phyloP scores from a whole-genome alignment of 345 rosid species.

The Eucalyptus marginata region DNA sequence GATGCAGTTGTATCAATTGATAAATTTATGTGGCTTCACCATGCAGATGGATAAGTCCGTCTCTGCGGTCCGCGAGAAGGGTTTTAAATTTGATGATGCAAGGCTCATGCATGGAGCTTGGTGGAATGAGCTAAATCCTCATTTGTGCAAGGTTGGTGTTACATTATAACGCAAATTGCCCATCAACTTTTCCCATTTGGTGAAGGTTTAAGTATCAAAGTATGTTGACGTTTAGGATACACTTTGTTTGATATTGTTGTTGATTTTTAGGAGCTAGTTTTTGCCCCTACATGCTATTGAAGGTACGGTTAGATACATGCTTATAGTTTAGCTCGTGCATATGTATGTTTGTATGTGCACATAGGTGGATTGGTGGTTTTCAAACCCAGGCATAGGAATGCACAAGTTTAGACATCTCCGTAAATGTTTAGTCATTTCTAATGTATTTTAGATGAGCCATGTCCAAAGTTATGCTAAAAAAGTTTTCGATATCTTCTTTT shows the following conservation, averaged over 20 bases:
- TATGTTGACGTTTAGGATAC: neutral
- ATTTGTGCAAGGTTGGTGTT: slow-evolving; percentile 71
- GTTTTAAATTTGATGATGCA: slow-evolving; percentile 90
- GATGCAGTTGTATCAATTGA: neutral
- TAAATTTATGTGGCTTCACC: neutral
- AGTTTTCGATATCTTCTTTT: neutral
- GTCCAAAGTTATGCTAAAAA: neutral
- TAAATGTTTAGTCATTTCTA: neutral
- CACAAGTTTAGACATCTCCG: neutral
- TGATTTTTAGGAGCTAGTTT: neutral
- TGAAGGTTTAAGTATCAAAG: neutral
- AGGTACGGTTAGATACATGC: neutral
- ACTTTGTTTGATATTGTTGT: neutral
- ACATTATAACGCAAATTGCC: neutral
- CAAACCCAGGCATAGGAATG: neutral
- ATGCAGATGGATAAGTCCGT: slow-evolving; percentile 37
- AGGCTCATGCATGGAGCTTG: slow-evolving; percentile 95
- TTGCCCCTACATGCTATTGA: neutral
- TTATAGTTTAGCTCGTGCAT: neutral
- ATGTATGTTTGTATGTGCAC: neutral
- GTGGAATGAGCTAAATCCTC: slow-evolving; percentile 90
- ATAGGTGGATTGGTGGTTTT: neutral
- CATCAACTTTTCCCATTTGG: neutral
- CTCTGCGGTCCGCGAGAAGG: slow-evolving; percentile 52
- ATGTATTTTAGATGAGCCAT: neutral